Percentiles rank a stretch among this genome's conserved stretches.
Conservation (phyloP, 1,284 basidiomycete genomes). For the Tetrapyrgos nigripes region DNA sequence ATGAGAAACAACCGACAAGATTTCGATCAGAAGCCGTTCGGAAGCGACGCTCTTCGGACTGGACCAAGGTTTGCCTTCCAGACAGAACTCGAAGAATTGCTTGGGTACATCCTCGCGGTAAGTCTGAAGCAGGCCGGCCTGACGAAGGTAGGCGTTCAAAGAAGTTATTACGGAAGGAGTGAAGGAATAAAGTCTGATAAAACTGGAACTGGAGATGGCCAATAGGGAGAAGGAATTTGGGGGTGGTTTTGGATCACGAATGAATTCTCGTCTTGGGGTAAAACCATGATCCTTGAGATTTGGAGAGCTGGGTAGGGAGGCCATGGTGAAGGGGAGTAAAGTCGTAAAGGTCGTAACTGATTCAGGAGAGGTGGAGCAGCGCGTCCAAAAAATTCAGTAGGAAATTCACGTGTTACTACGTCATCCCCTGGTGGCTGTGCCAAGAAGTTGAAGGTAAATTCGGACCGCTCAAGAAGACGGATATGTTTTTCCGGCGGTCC, state of each 20-base stretch:
- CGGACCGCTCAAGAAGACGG: background rate
- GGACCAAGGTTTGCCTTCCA: conserved; percentile 75
- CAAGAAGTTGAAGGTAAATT: background rate
- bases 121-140: conserved; percentile 47
- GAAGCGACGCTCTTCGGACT: conserved; percentile 67
- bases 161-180: conserved; percentile 54
- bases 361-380: conserved; percentile 12
- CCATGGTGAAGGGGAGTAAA: conserved; percentile 6
- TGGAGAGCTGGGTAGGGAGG: conserved; percentile 30
- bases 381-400: background rate
- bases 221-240: conserved; percentile 71
- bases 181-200: conserved; percentile 74
- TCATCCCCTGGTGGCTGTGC: background rate
- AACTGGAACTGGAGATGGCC: conserved; percentile 65
- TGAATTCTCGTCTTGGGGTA: conserved; percentile 73
- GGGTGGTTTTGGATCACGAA: conserved; percentile 55
- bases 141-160: conserved; percentile 62
- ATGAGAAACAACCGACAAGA: conserved; percentile 66
- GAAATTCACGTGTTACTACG: background rate
- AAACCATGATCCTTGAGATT: conserved; percentile 48
- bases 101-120: conserved; percentile 63
- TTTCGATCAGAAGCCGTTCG: conserved; percentile 72
- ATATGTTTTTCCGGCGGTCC: background rate
- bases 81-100: conserved; percentile 67
- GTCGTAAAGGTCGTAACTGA: conserved; percentile 15